phyloP scores from a whole-genome alignment of 2,329 filamentous ascomycete species.

The Microdochium paspali region DNA sequence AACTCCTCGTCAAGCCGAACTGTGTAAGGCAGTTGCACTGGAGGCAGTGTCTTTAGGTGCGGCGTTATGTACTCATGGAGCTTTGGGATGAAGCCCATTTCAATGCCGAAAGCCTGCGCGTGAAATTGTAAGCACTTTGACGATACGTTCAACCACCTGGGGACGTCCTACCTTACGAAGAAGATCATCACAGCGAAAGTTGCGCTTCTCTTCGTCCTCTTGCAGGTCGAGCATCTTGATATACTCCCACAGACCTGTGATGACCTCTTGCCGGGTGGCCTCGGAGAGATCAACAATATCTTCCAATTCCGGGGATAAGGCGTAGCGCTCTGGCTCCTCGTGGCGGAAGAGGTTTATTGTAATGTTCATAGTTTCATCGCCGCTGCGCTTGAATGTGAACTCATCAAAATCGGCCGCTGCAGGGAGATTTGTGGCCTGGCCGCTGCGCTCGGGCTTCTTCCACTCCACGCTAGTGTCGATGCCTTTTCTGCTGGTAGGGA shows the following conservation, averaged over 20 bases:
- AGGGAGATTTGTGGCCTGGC: conserved; percentile 43
- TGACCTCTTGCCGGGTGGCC: conserved; percentile 77
- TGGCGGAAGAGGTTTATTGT: conserved; percentile 79
- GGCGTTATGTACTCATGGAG: conserved; percentile 70
- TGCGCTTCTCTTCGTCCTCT: conserved; percentile 90
- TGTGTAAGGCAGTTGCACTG: conserved; percentile 80
- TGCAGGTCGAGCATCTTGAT: conserved; percentile 77
- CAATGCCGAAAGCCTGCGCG: conserved; percentile 55
- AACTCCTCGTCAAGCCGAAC: conserved; percentile 86
- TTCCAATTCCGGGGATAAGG: conserved; percentile 67
- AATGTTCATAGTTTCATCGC: conserved; percentile 87
- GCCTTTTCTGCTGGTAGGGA: conserved; percentile 53
- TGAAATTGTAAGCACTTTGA: conserved; percentile 12
- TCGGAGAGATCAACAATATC: conserved; percentile 80
- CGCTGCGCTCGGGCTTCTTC: conserved; percentile 64
- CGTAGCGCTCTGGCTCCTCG: conserved; percentile 78
- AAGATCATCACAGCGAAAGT: conserved; percentile 81
- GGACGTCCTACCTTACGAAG: conserved; percentile 57
- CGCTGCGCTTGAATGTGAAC: conserved; percentile 81
- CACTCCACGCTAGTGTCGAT: conserved; percentile 63
- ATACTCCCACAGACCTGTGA: conserved; percentile 94
- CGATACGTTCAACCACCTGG: background rate
- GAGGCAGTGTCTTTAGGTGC: conserved; percentile 71
- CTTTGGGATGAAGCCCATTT: conserved; percentile 78
- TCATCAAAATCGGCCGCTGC: conserved; percentile 77